phyloP scores from a whole-genome alignment of 768 basidiomycete species.

The Gymnopilus dilepis region DNA sequence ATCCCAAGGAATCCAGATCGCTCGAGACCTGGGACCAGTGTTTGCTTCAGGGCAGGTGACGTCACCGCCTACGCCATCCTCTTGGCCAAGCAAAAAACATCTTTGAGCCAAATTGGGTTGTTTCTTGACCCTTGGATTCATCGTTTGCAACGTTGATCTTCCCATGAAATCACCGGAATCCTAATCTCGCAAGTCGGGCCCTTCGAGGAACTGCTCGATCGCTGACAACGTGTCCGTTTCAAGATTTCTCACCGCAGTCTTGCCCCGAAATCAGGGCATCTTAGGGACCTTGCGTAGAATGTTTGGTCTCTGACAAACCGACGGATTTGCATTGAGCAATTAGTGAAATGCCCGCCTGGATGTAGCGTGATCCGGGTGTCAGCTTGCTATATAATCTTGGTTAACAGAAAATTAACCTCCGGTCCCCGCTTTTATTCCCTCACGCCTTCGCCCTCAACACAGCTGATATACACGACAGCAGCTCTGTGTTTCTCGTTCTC shows the following conservation, averaged over 20 bases:
- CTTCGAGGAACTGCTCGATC: background rate
- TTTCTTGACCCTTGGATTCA: constrained; percentile 12
- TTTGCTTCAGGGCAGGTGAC: constrained; percentile 17
- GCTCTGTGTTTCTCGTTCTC: constrained; percentile 5
- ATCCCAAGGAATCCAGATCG: constrained; percentile 20
- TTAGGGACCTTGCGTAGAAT: background rate
- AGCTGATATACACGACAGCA: constrained; percentile 22
- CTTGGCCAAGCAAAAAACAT: background rate
- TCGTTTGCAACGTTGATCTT: constrained; percentile 6
- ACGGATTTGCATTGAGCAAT: constrained; percentile 5
- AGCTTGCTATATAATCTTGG: constrained; percentile 24
- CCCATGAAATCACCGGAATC: constrained; percentile 13
- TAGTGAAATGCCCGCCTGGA: background rate
- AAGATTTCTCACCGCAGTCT: background rate
- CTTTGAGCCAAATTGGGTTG: constrained; percentile 11
- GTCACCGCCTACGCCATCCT: constrained; percentile 21
- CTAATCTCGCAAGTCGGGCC: background rate
- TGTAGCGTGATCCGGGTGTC: constrained; percentile 23
- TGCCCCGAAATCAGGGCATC: background rate
- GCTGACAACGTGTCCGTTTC: background rate
- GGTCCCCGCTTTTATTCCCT: constrained; percentile 10
- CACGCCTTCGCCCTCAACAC: constrained; percentile 5
- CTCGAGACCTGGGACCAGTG: constrained; percentile 15
- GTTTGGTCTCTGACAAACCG: constrained; percentile 7
- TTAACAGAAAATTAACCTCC: constrained; percentile 11